A percentile compares a stretch with the other conserved stretches of the same genome.
phyloP scores from a whole-genome alignment of 1,139 yeast genomes.

The Geotrichum fermentans region DNA sequence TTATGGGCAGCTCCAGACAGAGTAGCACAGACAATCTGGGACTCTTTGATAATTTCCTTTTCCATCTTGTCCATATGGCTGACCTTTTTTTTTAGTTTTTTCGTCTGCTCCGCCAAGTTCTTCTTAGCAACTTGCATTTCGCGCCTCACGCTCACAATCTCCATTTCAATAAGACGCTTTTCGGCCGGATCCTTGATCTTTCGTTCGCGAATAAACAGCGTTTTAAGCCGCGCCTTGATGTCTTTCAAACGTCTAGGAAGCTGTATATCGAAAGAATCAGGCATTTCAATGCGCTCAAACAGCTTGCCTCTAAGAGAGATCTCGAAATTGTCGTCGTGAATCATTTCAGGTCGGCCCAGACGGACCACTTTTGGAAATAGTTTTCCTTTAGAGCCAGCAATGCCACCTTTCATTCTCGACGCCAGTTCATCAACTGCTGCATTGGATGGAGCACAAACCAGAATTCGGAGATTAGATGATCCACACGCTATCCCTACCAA shows the following conservation, averaged over 20 bases:
- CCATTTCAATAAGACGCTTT: conserved; percentile 30
- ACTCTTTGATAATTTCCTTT: conserved; percentile 63
- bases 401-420: conserved; percentile 74
- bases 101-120: conserved; percentile 53
- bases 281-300: conserved; percentile 55
- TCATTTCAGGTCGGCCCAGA: conserved; percentile 84
- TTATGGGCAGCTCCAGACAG: conserved; percentile 94
- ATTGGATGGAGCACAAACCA: conserved; percentile 96
- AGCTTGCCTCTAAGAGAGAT: conserved; percentile 83
- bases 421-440: conserved; percentile 98
- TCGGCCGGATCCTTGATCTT: conserved; percentile 42
- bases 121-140: conserved; percentile 69
- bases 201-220: conserved; percentile 49
- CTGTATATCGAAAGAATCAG: conserved; percentile 43
- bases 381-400: conserved; percentile 52
- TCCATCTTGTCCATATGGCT: conserved; percentile 72
- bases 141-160: conserved; percentile 47
- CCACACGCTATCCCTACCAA: too few species aligned
- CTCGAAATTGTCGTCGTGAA: conserved; percentile 75
- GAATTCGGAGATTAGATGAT: conserved; percentile 46
- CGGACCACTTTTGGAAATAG: conserved; percentile 63
- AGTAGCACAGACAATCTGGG: conserved; percentile 88
- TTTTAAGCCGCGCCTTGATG: conserved; percentile 50
- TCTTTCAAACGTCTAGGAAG: conserved; percentile 41
- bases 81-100: conserved; percentile 63